Conservation (phyloP, 345 rosid genomes). For the Toxicodendron radicans region DNA sequence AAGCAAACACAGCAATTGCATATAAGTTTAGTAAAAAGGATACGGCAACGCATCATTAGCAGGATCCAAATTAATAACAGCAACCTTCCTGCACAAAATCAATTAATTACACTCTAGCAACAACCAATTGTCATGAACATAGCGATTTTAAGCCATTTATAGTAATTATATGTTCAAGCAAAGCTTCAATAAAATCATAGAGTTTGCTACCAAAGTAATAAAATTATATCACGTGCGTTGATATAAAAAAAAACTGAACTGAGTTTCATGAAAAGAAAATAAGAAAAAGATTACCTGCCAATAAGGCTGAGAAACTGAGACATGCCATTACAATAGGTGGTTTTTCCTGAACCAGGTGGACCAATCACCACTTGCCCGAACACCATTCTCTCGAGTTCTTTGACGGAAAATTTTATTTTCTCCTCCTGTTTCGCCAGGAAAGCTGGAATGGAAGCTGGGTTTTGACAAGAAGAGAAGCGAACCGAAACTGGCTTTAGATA, state of each 20-base stretch:
- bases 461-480: background rate
- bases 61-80: conserved; percentile 89
- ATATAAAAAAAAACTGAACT: background rate
- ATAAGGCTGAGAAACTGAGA: conserved; percentile 87
- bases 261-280: background rate
- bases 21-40: conserved; percentile 32
- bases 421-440: background rate
- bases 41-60: conserved; percentile 90
- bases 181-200: background rate
- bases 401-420: background rate
- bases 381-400: conserved; percentile 41
- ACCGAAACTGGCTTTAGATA: background rate
- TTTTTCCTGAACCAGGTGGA: conserved; percentile 98
- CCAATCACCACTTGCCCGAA: conserved; percentile 95
- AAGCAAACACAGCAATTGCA: background rate
- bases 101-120: background rate
- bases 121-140: background rate
- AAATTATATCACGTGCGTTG: background rate
- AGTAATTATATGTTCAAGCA: background rate
- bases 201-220: too few species aligned
- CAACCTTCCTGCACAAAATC: conserved; percentile 69
- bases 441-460: too few species aligned
- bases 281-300: conserved; percentile 55
- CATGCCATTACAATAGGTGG: conserved; percentile 98
- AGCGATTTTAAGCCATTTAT: background rate